These are phyloP conservation scores for Paecilomyces fulvus DNA, from an alignment of 2,329 filamentous ascomycete species.

Conservation along the genomic window DNA sequence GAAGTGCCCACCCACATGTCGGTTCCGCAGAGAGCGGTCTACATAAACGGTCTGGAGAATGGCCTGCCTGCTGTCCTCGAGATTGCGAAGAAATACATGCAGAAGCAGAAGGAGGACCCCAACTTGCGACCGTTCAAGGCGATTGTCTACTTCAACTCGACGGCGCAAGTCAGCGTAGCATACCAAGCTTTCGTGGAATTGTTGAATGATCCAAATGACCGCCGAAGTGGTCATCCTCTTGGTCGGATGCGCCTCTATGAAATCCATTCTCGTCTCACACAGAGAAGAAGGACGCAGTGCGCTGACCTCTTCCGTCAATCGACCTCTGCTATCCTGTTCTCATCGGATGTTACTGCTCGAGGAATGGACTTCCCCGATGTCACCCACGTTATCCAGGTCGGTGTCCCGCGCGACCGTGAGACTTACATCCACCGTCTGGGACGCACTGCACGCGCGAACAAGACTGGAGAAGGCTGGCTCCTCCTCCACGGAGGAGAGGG, in stretches of 20 bases:
- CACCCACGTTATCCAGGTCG: slow-evolving; percentile 69
- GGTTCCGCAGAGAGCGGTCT: slow-evolving; percentile 71
- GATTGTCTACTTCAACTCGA: slow-evolving; percentile 86
- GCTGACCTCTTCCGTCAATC: slow-evolving; percentile 63
- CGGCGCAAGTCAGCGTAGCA: slow-evolving; percentile 60
- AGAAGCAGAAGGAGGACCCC: slow-evolving; percentile 29
- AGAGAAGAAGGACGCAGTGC: slow-evolving; percentile 58
- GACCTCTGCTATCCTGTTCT: slow-evolving; percentile 59
- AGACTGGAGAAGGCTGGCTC: slow-evolving; percentile 55
- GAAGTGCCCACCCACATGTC: slow-evolving; percentile 77
- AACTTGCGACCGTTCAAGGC: slow-evolving; percentile 71
- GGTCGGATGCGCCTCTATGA: slow-evolving; percentile 38
- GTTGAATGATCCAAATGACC: slow-evolving; percentile 22
- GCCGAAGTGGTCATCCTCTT: slow-evolving; percentile 19
- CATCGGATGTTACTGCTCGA: slow-evolving; percentile 70
- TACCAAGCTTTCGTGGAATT: slow-evolving; percentile 50
- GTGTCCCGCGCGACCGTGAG: slow-evolving; percentile 56
- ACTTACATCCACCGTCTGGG: slow-evolving; percentile 71
- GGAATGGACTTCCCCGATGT: slow-evolving; percentile 79
- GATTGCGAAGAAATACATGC: slow-evolving; percentile 55
- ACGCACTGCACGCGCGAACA: slow-evolving; percentile 62
- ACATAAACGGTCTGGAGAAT: slow-evolving; percentile 63
- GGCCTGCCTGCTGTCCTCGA: slow-evolving; percentile 69
- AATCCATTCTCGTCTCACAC: slow-evolving; percentile 73
- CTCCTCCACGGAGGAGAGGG: slow-evolving; percentile 47